Percentiles rank a stretch among this genome's conserved stretches.
phyloP scores from a whole-genome alignment of 441 rosid species.

The Adansonia grandidieri region DNA sequence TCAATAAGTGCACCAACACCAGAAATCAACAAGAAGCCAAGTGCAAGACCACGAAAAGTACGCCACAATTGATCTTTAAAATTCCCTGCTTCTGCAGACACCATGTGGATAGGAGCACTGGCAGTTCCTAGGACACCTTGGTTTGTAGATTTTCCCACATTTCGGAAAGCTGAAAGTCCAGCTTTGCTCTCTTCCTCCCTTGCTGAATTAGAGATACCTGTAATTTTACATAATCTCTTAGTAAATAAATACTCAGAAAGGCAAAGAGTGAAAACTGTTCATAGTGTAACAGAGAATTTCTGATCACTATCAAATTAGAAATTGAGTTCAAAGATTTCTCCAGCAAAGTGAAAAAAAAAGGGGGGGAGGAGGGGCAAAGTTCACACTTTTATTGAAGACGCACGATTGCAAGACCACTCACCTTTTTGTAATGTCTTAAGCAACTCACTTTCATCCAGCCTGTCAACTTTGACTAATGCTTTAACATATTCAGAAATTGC shows the following conservation, averaged over 20 bases:
- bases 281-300: neutral
- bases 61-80: conserved; percentile 97
- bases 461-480: conserved; percentile 88
- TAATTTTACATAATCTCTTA: conserved; percentile 17
- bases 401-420: conserved; percentile 31
- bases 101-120: conserved; percentile 85
- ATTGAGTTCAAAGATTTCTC: neutral
- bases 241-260: neutral
- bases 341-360: neutral
- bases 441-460: conserved; percentile 84
- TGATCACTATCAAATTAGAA: neutral
- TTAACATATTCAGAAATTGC: conserved; percentile 87
- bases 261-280: neutral
- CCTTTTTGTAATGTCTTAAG: conserved; percentile 88
- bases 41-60: conserved; percentile 72
- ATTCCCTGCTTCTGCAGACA: conserved; percentile 78
- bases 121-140: conserved; percentile 83
- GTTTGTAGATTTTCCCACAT: conserved; percentile 67
- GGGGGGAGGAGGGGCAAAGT: neutral
- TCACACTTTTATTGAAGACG: neutral
- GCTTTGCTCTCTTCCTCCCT: conserved; percentile 64
- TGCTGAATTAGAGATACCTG: conserved; percentile 62
- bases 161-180: conserved; percentile 68
- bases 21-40: conserved; percentile 83
- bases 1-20: conserved; percentile 93